Conservation (phyloP, 2,329 filamentous ascomycete species). For the Beauveria brongniartii region DNA sequence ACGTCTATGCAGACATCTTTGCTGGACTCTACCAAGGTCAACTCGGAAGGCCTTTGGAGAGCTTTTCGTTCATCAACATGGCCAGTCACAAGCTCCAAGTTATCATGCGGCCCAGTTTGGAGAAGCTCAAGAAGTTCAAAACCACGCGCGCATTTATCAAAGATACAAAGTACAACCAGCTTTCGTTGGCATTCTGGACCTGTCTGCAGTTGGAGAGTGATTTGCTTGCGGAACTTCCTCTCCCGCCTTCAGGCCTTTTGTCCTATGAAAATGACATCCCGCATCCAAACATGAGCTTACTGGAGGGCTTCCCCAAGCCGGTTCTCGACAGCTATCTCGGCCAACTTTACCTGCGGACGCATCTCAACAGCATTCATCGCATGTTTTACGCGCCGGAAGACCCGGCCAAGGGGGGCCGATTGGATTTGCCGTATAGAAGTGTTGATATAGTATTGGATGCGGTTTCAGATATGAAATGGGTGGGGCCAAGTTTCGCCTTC, state of each 20-base stretch:
- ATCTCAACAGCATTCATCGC: constrained; percentile 55
- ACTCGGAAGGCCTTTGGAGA: constrained; percentile 77
- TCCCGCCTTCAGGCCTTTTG: constrained; percentile 54
- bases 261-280: constrained; percentile 57
- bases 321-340: constrained; percentile 54
- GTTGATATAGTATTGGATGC: constrained; percentile 38
- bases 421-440: constrained; percentile 31
- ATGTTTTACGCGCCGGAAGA: constrained; percentile 43
- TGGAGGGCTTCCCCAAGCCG: constrained; percentile 34
- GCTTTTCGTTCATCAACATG: constrained; percentile 55
- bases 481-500: constrained; percentile 46
- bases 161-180: constrained; percentile 47
- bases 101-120: constrained; percentile 61
- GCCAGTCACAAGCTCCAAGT: constrained; percentile 56
- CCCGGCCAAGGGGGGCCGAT: constrained; percentile 21
- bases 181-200: constrained; percentile 81
- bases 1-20: constrained; percentile 78
- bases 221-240: constrained; percentile 65
- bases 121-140: constrained; percentile 37
- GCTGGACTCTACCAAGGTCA: constrained; percentile 87
- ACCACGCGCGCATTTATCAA: constrained; percentile 29
- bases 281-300: constrained; percentile 49
- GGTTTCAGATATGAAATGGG: constrained; percentile 36
- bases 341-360: constrained; percentile 56
- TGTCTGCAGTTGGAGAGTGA: constrained; percentile 71